Base-by-base conservation (phyloP, 1,284 basidiomycete species). In the Athelia psychrophila region DNA sequence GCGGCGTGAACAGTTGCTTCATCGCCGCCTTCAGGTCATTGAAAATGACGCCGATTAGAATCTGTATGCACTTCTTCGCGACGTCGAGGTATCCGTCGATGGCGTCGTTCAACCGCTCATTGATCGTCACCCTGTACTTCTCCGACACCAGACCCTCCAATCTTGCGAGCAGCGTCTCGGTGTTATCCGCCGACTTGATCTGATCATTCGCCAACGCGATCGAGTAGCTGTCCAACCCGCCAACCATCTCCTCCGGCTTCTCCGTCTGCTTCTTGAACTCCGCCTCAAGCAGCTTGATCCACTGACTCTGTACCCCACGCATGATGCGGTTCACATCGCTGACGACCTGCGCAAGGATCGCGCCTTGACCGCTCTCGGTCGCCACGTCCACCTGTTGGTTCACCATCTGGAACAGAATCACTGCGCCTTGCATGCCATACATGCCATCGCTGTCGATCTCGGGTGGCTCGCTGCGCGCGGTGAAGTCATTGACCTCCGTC, bases 161-260 rank as follows among this genome's bases (percentile, higher is more conserved):
- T 44, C 95, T 86, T 9, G 79, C 83, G 30, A 91, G 85, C 3
- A 99, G 78, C 1, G 86, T 82, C 72, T 99, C 96, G 10, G 90
- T 85, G 64, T 91, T 95, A 67, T 99, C 95, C 10, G 97, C 97
- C 3, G 88, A 91, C 69, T 95, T 96, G 72, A 99, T 87, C 71
- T 98, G 95, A 72, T 99, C 96, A 73, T 99, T 99, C 48, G 95
- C 95, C n/a, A 99, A 83, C 18, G 95, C 95, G 63, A 99, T 95
- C 64, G 91, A 86, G 70, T 99, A 99, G 73, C 98, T 96, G 54
- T 94, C 93, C 50, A 99, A 74, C 1, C 97, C 96, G 15, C 86
- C 87, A 1, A 89, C 81, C 2, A 90, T 81, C 60, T 97, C 94
- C 42, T 98, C 94, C 1, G 94, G 91, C 64, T 90, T 89, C 64